Percentiles rank a stretch among this genome's conserved stretches.
phyloP scores from a whole-genome alignment of 202 grass and related monocot genomes.

The Eragrostis tef region DNA sequence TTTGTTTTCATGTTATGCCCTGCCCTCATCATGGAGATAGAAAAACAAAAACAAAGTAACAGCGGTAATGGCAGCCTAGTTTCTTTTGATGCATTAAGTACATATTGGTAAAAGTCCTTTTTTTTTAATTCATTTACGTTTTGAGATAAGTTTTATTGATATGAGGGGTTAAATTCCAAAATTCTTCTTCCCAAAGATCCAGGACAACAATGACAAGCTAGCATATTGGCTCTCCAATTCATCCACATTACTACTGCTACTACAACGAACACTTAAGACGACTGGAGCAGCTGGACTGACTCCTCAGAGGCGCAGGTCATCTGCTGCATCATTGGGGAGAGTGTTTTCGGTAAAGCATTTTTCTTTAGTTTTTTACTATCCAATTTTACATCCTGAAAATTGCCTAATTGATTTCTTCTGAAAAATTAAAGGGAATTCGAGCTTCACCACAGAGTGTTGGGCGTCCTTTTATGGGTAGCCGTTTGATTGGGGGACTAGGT shows the following conservation, averaged over 20 bases:
- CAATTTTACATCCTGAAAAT: constrained; percentile 42
- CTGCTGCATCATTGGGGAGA: constrained; percentile 82
- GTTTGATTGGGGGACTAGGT: constrained; percentile 70
- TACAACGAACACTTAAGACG: constrained; percentile 96
- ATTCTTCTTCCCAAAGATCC: constrained; percentile 60
- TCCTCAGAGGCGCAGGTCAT: constrained; percentile 90
- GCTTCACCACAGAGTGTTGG: constrained; percentile 84
- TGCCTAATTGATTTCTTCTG: constrained; percentile 44
- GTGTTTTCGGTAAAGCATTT: constrained; percentile 76
- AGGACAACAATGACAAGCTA: constrained; percentile 80
- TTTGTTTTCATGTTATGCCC: constrained; percentile 36
- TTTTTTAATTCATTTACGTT: constrained; percentile 13
- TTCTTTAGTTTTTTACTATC: constrained; percentile 21
- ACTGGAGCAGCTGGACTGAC: constrained; percentile 75
- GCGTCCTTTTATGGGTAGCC: constrained; percentile 74
- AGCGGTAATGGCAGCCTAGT: background rate
- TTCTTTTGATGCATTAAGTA: background rate
- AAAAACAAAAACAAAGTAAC: constrained; percentile 30
- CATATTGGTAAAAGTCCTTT: background rate
- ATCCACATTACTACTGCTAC: constrained; percentile 85
- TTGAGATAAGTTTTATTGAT: constrained; percentile 14
- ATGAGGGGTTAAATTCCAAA: constrained; percentile 38
- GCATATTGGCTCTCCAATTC: constrained; percentile 99
- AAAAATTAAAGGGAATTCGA: constrained; percentile 78
- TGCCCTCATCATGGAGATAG: constrained; percentile 6